phyloP scores from a whole-genome alignment of 345 rosid genomes.

The Cardiospermum halicacabum region DNA sequence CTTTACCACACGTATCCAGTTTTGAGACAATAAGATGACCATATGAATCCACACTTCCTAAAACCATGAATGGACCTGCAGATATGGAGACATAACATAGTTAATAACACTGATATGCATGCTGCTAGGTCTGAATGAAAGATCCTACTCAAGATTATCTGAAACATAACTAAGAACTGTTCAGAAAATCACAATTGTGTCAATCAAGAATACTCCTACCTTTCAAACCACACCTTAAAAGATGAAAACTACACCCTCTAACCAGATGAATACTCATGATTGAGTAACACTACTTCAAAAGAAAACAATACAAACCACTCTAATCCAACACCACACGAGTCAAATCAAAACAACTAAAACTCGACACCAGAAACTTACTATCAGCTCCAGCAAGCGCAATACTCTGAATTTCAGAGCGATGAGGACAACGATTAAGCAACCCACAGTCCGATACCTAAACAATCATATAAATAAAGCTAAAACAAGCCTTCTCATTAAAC shows the following conservation, averaged over 20 bases:
- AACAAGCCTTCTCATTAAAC: too few relatives aligned
- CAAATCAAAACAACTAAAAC: not conserved
- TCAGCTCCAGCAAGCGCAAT: slow-evolving; percentile 41
- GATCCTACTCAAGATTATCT: not conserved
- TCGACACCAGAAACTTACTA: slow-evolving; percentile 31
- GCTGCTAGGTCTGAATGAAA: not conserved
- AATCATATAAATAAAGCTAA: not conserved
- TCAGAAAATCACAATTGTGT: not conserved
- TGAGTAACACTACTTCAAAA: too few relatives aligned
- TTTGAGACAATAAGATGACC: slow-evolving; percentile 68
- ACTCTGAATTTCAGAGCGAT: slow-evolving; percentile 64
- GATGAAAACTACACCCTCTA: not conserved
- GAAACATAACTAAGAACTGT: not conserved
- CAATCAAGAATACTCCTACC: not conserved
- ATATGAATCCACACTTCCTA: slow-evolving; percentile 68
- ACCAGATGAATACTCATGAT: too few relatives aligned
- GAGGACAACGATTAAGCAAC: slow-evolving; percentile 52
- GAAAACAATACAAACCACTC: not conserved
- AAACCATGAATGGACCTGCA: slow-evolving; percentile 40
- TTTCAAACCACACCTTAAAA: not conserved
- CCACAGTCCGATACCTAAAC: slow-evolving; percentile 36
- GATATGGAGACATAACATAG: not conserved
- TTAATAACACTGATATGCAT: slow-evolving; percentile 6
- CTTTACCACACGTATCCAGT: slow-evolving; percentile 41
- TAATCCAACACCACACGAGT: not conserved